Evolutionary conservation across 352 stramenopile genomes (phyloP).

Genomic region (Halophytophthora polymorphica): DNA sequence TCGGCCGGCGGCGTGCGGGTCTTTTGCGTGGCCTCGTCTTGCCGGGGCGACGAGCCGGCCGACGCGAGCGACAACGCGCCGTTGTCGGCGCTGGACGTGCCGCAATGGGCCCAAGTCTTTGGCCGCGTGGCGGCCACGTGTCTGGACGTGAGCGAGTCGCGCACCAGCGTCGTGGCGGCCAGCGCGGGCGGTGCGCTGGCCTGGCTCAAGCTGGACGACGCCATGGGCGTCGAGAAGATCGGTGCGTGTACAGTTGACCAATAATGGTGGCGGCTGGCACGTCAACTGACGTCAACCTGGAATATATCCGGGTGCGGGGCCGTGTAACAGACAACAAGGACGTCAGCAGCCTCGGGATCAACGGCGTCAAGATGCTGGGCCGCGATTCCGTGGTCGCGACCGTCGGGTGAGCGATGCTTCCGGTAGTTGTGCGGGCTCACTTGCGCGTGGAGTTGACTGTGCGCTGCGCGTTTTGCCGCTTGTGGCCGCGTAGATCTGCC

Average conservation of each 20-base stretch:
- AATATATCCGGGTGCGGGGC: not conserved
- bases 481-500: conserved; percentile 24
- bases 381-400: conserved; percentile 64
- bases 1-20: conserved; percentile 48
- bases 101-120: conserved; percentile 68
- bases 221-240: conserved; percentile 45
- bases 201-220: conserved; percentile 67
- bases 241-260: conserved; percentile 27
- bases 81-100: conserved; percentile 23
- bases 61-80: conserved; percentile 9
- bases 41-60: conserved; percentile 13
- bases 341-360: conserved; percentile 48
- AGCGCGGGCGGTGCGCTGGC: conserved; percentile 52
- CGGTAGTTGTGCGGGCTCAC: conserved; percentile 2
- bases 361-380: conserved; percentile 72
- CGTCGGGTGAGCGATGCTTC: conserved; percentile 37
- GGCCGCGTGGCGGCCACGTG: conserved; percentile 35
- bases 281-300: too few relatives aligned
- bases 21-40: conserved; percentile 32
- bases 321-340: conserved; percentile 44
- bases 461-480: not conserved
- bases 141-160: conserved; percentile 49
- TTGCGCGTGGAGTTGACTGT: not conserved
- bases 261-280: not conserved
- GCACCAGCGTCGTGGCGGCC: conserved; percentile 49